phyloP scores from a whole-genome alignment of 179 eudicot genomes.

The Dionaea muscipula region DNA sequence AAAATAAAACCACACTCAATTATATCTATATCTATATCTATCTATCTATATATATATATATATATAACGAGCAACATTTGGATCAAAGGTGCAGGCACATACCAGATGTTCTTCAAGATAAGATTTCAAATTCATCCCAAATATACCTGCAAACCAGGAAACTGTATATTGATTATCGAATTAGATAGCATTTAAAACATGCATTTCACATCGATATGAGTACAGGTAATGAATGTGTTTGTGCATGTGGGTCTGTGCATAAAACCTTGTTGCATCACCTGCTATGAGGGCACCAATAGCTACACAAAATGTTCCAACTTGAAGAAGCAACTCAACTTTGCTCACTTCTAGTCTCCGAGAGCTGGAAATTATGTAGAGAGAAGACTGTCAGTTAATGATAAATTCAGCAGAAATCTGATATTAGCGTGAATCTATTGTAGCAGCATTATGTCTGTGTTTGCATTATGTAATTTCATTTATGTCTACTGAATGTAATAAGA shows the following conservation, averaged over 20 bases:
- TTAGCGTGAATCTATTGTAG: too few species aligned
- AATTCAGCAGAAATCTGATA: background rate
- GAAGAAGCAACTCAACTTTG: conserved; percentile 93
- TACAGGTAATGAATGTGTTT: background rate
- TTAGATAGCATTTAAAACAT: too few species aligned
- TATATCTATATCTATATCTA: too few species aligned
- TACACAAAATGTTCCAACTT: conserved; percentile 88
- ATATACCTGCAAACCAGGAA: conserved; percentile 54
- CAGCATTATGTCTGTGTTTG: too few species aligned
- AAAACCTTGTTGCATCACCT: conserved; percentile 27
- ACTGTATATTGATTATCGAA: background rate
- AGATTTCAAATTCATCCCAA: conserved; percentile 97
- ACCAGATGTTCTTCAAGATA: conserved; percentile 93
- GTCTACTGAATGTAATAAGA: too few species aligned
- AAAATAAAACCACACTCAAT: background rate
- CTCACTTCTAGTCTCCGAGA: conserved; percentile 96
- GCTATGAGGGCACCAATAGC: conserved; percentile 90
- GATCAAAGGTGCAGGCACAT: conserved; percentile 7
- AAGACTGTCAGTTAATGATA: background rate
- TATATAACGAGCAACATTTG: background rate
- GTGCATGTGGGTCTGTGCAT: too few species aligned
- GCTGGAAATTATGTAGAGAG: conserved; percentile 25
- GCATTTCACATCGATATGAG: too few species aligned
- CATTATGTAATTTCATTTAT: too few species aligned
- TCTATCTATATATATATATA: too few species aligned